A percentile compares a stretch with the other conserved stretches of the same genome.
These are phyloP conservation scores for Nadsonia commutata DNA, from an alignment of 1,139 yeast genomes.

Conservation along the genomic window DNA sequence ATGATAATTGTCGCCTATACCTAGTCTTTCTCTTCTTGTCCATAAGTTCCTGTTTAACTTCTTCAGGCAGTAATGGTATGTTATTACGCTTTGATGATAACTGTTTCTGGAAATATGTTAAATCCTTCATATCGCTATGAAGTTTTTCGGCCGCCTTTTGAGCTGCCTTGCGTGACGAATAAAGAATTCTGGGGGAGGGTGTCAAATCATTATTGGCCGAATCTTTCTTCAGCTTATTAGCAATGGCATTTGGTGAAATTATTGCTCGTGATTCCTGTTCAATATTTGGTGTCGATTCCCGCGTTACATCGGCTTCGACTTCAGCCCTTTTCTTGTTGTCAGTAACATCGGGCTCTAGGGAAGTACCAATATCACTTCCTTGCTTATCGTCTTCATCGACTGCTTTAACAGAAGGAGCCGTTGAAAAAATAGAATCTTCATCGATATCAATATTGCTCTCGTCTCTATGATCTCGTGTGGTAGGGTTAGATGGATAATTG, in stretches of 20 bases:
- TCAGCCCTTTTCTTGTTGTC: background rate
- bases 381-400: background rate
- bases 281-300: background rate
- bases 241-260: background rate
- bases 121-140: constrained; percentile 54
- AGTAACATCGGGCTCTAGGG: background rate
- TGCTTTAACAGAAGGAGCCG: background rate
- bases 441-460: constrained; percentile 6
- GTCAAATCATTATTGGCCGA: background rate
- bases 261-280: background rate
- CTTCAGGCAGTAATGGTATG: constrained; percentile 7
- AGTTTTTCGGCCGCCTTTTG: constrained; percentile 50
- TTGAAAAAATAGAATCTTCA: constrained; percentile 2
- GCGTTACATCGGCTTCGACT: background rate
- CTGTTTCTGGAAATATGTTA: constrained; percentile 43
- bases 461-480: background rate
- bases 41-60: background rate
- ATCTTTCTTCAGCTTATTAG: background rate
- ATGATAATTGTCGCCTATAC: constrained; percentile 3
- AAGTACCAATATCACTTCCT: no score
- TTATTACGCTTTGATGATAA: constrained; percentile 5
- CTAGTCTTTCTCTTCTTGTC: constrained; percentile 3
- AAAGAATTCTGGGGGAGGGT: constrained; percentile 1
- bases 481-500: background rate
- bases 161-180: constrained; percentile 37